Percentiles rank a stretch among this genome's conserved stretches.
These are phyloP conservation scores for Helicocarpus griseus DNA, from an alignment of 2,329 filamentous ascomycete species.

Conservation along the genomic window DNA sequence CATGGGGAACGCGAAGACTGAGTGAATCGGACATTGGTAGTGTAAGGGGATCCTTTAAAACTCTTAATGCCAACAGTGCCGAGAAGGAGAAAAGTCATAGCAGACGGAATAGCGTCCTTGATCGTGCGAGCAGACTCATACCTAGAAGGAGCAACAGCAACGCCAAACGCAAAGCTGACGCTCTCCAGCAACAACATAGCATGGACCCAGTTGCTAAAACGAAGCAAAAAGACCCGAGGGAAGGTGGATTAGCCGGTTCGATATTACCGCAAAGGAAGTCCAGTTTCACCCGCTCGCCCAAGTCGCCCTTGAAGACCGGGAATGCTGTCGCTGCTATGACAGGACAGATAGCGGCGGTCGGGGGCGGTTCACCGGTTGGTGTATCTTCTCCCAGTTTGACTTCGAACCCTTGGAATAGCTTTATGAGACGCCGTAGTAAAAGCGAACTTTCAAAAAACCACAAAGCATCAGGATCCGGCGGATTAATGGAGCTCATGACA, in stretches of 20 bases:
- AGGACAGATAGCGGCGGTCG: slow-evolving; percentile 37
- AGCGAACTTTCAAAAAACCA: slow-evolving; percentile 44
- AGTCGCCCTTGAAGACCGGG: slow-evolving; percentile 30
- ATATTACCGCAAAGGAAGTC: slow-evolving; percentile 28
- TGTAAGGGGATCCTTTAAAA: slow-evolving; percentile 21
- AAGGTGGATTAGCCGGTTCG: slow-evolving; percentile 17
- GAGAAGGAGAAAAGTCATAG: slow-evolving; percentile 28
- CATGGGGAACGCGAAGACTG: slow-evolving; percentile 42
- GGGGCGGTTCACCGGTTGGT: slow-evolving; percentile 49
- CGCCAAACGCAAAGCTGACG: slow-evolving; percentile 36
- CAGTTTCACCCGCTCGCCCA: slow-evolving; percentile 30
- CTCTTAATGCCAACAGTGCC: slow-evolving; percentile 8
- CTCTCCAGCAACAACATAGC: slow-evolving; percentile 21
- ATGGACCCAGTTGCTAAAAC: slow-evolving; percentile 17
- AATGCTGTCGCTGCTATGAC: slow-evolving; percentile 36
- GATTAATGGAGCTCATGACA: slow-evolving; percentile 46
- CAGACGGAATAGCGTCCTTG: slow-evolving; percentile 38
- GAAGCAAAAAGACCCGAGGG: slow-evolving; percentile 19
- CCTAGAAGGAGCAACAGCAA: slow-evolving; percentile 35
- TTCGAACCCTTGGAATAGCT: slow-evolving; percentile 35
- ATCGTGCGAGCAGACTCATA: slow-evolving; percentile 26
- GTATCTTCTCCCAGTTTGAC: slow-evolving; percentile 31
- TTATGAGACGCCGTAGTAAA: slow-evolving; percentile 44
- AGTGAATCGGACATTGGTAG: slow-evolving; percentile 43
- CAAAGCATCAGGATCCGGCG: slow-evolving; percentile 25